Base-by-base conservation (phyloP, 2,329 filamentous ascomycete species). In the Plectosphaerella plurivora region DNA sequence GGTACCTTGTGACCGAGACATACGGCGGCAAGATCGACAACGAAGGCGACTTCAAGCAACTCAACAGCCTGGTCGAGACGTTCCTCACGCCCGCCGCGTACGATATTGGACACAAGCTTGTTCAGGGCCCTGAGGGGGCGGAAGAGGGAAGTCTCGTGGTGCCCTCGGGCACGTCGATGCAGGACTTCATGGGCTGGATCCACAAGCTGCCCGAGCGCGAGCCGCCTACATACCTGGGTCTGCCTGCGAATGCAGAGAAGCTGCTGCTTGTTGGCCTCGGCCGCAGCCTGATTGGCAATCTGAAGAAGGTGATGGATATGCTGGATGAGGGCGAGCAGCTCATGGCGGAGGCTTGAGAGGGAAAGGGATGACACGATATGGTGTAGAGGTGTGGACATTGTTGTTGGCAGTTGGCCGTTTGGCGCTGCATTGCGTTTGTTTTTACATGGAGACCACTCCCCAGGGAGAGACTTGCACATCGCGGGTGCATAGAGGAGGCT, bases 11-110 rank as follows among this genome's bases (percentile, higher is more conserved):
- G 53, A 89, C 88, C 1, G 93, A 97, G 72, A 97, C 92, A 57
- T 99, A 99, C 65, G 94, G 94, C 58, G 94, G 94, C 69, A 99
- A 99, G 76, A 92, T 99, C 61, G 94, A 99, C 66, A 84, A 97
- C 65, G 88, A 91, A 58, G 86, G 75, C 42, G 94, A 99, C 71
- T 96, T 94, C 69, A 73, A 75, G 49, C 79, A 86, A 45, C 82
- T 99, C 15, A 77, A 79, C 45, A 73, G 81, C 53, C 81, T 99
- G 3, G 93, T 99, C 47, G 72, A 83, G 44, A 81, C 79, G 33
- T 86, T 95, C 68, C 78, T 99, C 58, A 96, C 91, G 0, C 89
- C 92, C 0, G 82, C 87, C 2, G 94, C 94, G 3, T 99, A 95
- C 65, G 94, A 99, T 53, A 87, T 92, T 47, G 89, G 93, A 53